phyloP scores from a whole-genome alignment of 1,139 yeast genomes.

The Ashbya aceris region DNA sequence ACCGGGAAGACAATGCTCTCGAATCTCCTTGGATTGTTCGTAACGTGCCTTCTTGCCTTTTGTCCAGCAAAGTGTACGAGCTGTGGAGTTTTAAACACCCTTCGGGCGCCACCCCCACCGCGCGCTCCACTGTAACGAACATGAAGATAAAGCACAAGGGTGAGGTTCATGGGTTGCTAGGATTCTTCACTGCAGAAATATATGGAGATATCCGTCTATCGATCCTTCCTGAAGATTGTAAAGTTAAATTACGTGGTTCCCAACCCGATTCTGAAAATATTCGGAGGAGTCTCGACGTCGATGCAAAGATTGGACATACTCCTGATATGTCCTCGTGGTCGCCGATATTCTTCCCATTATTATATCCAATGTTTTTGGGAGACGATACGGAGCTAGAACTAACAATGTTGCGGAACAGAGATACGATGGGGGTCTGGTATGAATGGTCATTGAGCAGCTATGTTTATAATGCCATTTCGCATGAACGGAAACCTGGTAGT shows the following conservation, averaged over 20 bases:
- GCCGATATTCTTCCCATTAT: conserved; percentile 66
- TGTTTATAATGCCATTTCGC: conserved; percentile 30
- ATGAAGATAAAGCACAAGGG: conserved; percentile 39
- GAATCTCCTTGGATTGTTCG: conserved; percentile 55
- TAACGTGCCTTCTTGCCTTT: conserved; percentile 41
- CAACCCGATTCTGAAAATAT: neutral
- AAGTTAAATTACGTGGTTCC: conserved; percentile 9
- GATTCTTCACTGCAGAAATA: conserved; percentile 60
- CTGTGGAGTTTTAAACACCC: conserved; percentile 53
- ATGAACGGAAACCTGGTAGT: neutral
- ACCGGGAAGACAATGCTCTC: conserved; percentile 23
- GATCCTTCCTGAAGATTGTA: conserved; percentile 38
- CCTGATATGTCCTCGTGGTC: conserved; percentile 57
- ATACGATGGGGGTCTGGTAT: conserved; percentile 50
- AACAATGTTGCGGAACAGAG: conserved; percentile 33
- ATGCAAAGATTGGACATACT: conserved; percentile 34
- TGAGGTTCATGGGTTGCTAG: conserved; percentile 63
- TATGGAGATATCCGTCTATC: conserved; percentile 51
- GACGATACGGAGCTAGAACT: conserved; percentile 48
- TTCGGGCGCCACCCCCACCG: conserved; percentile 9
- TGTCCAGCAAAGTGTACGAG: conserved; percentile 35
- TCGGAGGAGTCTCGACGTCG: conserved; percentile 9
- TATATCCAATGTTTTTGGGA: conserved; percentile 39
- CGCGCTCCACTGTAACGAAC: conserved; percentile 16
- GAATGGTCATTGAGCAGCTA: conserved; percentile 59